Base-by-base conservation (phyloP, 2,329 filamentous ascomycete genomes). In the Claviceps africana region DNA sequence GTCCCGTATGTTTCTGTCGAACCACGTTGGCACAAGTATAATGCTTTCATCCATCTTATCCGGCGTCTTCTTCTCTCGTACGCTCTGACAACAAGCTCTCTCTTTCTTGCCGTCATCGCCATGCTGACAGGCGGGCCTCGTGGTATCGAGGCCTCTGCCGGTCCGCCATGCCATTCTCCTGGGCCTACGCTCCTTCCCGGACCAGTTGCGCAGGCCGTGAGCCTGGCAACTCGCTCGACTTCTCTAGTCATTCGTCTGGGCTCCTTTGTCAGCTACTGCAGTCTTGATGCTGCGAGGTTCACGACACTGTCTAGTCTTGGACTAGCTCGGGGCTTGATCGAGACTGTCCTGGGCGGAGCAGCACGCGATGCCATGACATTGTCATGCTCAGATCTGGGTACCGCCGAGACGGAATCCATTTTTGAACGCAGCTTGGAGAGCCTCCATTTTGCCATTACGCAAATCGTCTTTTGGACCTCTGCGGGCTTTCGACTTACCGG, bases 381-480 rank as follows among this genome's bases (percentile, higher is more conserved):
- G 2, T 71, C 75, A 1, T 64, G 64, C 8, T 72, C 72, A 7
- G 70, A 76, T 2, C 53, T 79, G 21, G 73, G 71, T 31, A 71
- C 67, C 48, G 65, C 70, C 22, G 77, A 81, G 55, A 72, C 78
- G 35, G 79, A 82, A 60, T 73, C 72, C 2, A 66, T 81, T 13
- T 64, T 83, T 45, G 78, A 81, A 58, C 68, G 69, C 53, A 79
- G 75, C 58, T 68, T 83, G 31, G 76, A 78, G 53, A 72, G 66
- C 51, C 64, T 83, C 43, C 78, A 83, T 57, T 70, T 71, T 50
- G 76, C 76, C 25, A 77, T 83, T 63, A 76, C 74, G 6, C 73
- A 75, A 48, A 70, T 78, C 30, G 77, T 80, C 42, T 82, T 83
- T 58, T 80, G 77, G 70, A 80, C 79, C 1, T 75, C 76, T 2